phyloP scores from a whole-genome alignment of 1,284 basidiomycete species.

The Blastosporella zonata region DNA sequence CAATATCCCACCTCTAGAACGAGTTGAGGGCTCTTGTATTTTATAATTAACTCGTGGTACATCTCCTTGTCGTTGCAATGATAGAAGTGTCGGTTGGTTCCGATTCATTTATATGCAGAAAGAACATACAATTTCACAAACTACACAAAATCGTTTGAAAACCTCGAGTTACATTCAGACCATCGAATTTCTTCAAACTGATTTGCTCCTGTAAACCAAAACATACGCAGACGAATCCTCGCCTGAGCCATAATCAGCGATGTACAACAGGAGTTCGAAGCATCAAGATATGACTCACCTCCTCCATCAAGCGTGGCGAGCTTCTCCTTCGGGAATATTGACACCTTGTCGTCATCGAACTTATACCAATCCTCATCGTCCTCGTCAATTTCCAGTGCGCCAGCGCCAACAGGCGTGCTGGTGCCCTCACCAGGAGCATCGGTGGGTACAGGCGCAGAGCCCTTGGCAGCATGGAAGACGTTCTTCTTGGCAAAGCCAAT shows the following conservation, averaged over 20 bases:
- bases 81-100: no score
- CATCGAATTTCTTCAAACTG: constrained; percentile 22
- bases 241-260: constrained; percentile 26
- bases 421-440: constrained; percentile 2
- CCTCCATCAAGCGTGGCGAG: constrained; percentile 84
- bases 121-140: no score
- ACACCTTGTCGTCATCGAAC: constrained; percentile 92
- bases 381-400: constrained; percentile 35
- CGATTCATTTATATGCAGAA: no score
- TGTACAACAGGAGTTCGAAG: background rate
- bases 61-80: no score
- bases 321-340: constrained; percentile 78
- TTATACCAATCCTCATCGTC: constrained; percentile 84
- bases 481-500: constrained; percentile 86
- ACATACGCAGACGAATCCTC: constrained; percentile 86
- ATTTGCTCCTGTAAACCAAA: constrained; percentile 71
- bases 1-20: no score
- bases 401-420: constrained; percentile 4
- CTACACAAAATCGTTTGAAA: background rate
- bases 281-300: constrained; percentile 32
- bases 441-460: constrained; percentile 18
- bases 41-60: no score
- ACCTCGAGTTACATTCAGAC: background rate
- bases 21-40: no score
- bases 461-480: constrained; percentile 44